Base-by-base conservation (phyloP, 2,329 filamentous ascomycete species). In the Periconia sp. region DNA sequence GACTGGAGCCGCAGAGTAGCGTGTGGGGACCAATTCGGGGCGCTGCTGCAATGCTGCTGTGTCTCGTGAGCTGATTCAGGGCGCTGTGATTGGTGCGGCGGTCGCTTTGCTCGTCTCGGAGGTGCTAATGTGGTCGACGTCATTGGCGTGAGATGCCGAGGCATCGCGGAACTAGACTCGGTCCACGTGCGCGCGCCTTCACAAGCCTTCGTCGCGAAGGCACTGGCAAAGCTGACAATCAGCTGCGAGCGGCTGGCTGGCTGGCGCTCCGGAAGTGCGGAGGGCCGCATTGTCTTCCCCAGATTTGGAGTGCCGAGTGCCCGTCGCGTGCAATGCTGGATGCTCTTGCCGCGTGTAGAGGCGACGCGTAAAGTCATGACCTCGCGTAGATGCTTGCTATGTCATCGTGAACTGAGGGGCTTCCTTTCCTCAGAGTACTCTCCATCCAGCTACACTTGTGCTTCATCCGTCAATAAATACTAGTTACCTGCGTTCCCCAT, bases 1-100 rank as follows among this genome's bases (percentile, higher is more conserved):
- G 37, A 13, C 49, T 49, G 41, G 58, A 61, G 56, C 60, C 56
- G 56, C 61, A 61, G 46, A 36, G 51, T n/a, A 50, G 50, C 46
- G 46, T 46, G 44, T 46, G 43, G 50, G 45, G 48, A 37, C 42
- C 35, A 32, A 42, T 54, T 57, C 47, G 50, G 55, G 54, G 51
- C 46, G 48, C 50, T 43, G 51, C 37, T 36, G 48, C 52, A 52
- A n/a, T 43, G 46, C 45, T 42, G 42, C 37, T 45, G 56, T 59
- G 61, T 61, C 65, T 61, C 52, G 63, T 66, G 62, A 56, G 59
- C 43, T 34, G 23, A 54, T 55, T 63, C 26, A 48, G 26, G 13
- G 33, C 19, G 34, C 33, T 52, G 36, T 50, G 38, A 68, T 69
- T 69, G 65, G 65, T 39, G 23, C 36, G 43, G 28, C 52, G 48